These are phyloP conservation scores for Isabelozyma heimii DNA, from an alignment of 805 yeast genomes.

Conservation along the genomic window DNA sequence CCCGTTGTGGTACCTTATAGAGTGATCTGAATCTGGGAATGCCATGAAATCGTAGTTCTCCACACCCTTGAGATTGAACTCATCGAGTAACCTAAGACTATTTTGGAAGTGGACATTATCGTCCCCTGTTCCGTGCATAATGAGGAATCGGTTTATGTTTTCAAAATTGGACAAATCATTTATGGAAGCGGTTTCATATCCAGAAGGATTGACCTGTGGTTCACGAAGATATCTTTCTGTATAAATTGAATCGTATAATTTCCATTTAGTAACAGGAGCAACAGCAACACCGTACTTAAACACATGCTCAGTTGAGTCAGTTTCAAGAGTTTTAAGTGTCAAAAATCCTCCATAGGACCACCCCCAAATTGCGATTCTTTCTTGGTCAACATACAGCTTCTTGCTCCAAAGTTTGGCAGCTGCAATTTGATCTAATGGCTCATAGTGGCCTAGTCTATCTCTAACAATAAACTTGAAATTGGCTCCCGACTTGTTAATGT, in stretches of 20 bases:
- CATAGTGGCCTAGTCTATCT: constrained; percentile 77
- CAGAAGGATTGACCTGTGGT: constrained; percentile 48
- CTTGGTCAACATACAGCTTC: constrained; percentile 58
- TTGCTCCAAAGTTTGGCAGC: constrained; percentile 75
- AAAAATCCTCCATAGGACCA: constrained; percentile 87
- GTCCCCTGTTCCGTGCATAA: constrained; percentile 84
- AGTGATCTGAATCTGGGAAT: constrained; percentile 81
- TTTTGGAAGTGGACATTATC: constrained; percentile 82
- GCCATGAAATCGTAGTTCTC: constrained; percentile 80
- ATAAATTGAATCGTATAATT: constrained; percentile 70
- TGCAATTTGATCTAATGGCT: constrained; percentile 80
- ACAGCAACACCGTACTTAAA: constrained; percentile 79
- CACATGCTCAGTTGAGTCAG: constrained; percentile 51
- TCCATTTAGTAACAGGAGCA: constrained; percentile 85
- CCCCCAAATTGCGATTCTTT: constrained; percentile 74
- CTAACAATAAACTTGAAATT: constrained; percentile 74
- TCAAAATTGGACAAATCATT: constrained; percentile 45
- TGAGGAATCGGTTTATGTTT: constrained; percentile 51
- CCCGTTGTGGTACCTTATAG: constrained; percentile 71
- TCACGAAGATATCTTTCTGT: constrained; percentile 73
- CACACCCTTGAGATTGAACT: constrained; percentile 65
- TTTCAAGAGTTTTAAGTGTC: constrained; percentile 70
- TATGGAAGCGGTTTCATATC: constrained; percentile 46
- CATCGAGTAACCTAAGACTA: constrained; percentile 59
- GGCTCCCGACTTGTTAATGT: constrained; percentile 45